Evolutionary conservation across 2,329 filamentous ascomycete species (phyloP).

Genomic region (Apiospora phragmitis): DNA sequence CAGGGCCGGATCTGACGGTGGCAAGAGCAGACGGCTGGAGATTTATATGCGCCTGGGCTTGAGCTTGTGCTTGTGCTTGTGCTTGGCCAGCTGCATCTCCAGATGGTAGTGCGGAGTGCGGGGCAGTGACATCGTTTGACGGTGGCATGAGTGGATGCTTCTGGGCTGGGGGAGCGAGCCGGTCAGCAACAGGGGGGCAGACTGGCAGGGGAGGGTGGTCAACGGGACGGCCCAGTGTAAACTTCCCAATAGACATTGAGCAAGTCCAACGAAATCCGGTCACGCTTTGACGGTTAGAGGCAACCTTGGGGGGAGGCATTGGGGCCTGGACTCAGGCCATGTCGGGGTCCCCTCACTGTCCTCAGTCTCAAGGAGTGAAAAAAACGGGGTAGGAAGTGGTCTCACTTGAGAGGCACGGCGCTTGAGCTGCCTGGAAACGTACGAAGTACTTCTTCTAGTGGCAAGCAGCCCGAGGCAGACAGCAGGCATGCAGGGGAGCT

Average conservation of each 20-base stretch:
- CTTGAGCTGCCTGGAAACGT: not conserved
- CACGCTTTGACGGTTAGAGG: slow-evolving; percentile 2
- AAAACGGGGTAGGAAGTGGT: not conserved
- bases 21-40: not conserved
- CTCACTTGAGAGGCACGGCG: slow-evolving; percentile 1
- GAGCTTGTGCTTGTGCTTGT: slow-evolving; percentile 7
- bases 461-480: not conserved
- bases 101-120: slow-evolving; percentile 16
- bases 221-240: slow-evolving; percentile 6
- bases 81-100: slow-evolving; percentile 13
- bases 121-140: slow-evolving; percentile 17
- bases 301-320: not conserved
- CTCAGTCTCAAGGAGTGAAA: not conserved
- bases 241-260: slow-evolving; percentile 1
- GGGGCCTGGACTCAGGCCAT: slow-evolving; percentile 5
- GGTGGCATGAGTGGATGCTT: slow-evolving; percentile 10
- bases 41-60: slow-evolving; percentile 9
- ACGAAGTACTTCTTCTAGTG: not conserved
- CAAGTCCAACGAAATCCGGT: not conserved
- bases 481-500: not conserved
- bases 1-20: not conserved
- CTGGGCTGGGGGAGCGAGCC: slow-evolving; percentile 2
- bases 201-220: not conserved
- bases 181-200: slow-evolving; percentile 3
- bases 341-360: not conserved